Percentiles rank a stretch among this genome's conserved stretches.
Evolutionary conservation across 1,139 yeast genomes (phyloP).

Genomic region (Keqinozyma sinolaborantium): DNA sequence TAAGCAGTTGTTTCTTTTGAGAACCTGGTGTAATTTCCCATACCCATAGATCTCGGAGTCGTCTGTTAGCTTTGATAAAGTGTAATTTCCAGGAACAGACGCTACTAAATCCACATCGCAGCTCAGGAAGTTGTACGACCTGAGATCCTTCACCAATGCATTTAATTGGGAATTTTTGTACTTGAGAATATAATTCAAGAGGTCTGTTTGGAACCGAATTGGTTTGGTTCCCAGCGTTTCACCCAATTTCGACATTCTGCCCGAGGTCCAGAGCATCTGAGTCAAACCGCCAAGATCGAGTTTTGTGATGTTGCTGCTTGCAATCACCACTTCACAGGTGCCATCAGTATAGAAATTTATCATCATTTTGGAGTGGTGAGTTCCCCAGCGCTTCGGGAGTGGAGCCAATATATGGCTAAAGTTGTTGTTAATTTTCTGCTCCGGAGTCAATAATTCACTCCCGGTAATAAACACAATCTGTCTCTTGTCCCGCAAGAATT

Average conservation of each 20-base stretch:
- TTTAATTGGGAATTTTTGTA: conserved; percentile 32
- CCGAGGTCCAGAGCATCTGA: conserved; percentile 66
- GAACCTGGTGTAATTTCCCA: conserved; percentile 42
- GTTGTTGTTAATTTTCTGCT: conserved; percentile 16
- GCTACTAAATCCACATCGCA: conserved; percentile 55
- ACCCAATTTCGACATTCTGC: conserved; percentile 27
- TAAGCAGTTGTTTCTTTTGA: conserved; percentile 31
- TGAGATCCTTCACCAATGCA: conserved; percentile 24
- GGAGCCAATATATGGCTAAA: conserved; percentile 27
- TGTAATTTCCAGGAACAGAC: conserved; percentile 48
- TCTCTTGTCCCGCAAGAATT: conserved; percentile 14
- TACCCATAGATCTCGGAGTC: conserved; percentile 43
- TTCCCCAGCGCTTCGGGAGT: conserved; percentile 34
- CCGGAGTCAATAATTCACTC: conserved; percentile 13
- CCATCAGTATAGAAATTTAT: conserved; percentile 47
- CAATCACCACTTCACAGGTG: conserved; percentile 48
- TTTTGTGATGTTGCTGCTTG: conserved; percentile 56
- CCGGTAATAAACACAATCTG: conserved; percentile 34
- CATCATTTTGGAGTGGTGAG: conserved; percentile 71
- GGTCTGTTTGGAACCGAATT: conserved; percentile 28
- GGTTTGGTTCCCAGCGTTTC: conserved; percentile 7
- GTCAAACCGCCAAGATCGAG: conserved; percentile 56
- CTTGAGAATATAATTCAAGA: conserved; percentile 38
- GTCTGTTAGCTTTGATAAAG: conserved; percentile 10
- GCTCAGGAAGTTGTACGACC: conserved; percentile 37